Base-by-base conservation (phyloP, 2,329 filamentous ascomycete species). In the Claviceps sp. region DNA sequence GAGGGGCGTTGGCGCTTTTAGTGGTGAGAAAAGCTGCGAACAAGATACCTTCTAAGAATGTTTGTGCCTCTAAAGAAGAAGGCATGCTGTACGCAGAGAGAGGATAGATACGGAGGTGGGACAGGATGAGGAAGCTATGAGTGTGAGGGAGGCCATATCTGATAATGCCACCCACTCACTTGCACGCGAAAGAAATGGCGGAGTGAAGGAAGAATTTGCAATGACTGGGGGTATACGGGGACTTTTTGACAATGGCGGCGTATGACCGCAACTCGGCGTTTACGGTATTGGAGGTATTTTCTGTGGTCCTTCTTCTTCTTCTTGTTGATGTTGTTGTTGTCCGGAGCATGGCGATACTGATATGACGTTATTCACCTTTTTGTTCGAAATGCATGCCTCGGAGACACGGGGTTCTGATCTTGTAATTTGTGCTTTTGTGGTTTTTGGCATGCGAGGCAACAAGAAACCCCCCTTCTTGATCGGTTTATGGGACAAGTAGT, bases 271-370 rank as follows among this genome's bases (percentile, higher is more conserved):
- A 26, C 26, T n/a, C 53, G 64, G 63, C 63, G 63, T 66, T 34
- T 65, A 58, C 57, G 63, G 61, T 55, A 58, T 58, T 52, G 60
- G 58, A 57, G 55, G 58, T 59, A 57, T 54, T 49, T 60, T 58
- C 57, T 30, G 5, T 18, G n/a, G 11, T 44, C 22, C 53, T 51
- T 48, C 3, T 55, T 59, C 55, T 58, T 58, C 56, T 55, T 46
- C 11, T 57, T 55, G 41, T 16, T 43, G 52, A 59, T 57, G 14
- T 30, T 3, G 7, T 37, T 30, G 4, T 30, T 65, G 57, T 56
- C 55, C 34, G 58, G 60, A 65, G 61, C 63, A 66, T 66, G 62
- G 63, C 63, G 63, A 60, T 59, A 59, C 60, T 59, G 57, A 63
- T 58, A 60, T 58, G 55, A 62, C 59, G 57, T 54, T 54, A 26